These are phyloP conservation scores for Ensete glaucum DNA, from an alignment of 176 grass and related monocot genomes.

Conservation along the genomic window DNA sequence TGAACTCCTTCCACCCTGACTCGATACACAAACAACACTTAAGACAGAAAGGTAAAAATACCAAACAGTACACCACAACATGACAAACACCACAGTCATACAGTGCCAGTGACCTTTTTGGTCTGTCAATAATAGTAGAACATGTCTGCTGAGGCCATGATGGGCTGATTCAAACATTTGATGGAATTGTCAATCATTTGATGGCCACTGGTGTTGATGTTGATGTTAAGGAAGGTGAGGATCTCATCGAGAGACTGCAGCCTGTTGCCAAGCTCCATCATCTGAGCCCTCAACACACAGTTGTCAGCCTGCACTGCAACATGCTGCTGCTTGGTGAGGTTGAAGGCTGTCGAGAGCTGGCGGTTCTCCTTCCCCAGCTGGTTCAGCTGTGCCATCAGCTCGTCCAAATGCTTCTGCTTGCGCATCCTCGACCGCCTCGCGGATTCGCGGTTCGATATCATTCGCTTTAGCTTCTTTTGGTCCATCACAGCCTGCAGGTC, in stretches of 20 bases:
- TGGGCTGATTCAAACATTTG: not conserved
- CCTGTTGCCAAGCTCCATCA: slow-evolving; percentile 37
- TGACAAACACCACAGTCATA: too few species aligned
- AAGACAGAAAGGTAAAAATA: too few species aligned
- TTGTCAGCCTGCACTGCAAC: slow-evolving; percentile 33
- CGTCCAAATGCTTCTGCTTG: slow-evolving; percentile 45
- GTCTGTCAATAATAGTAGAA: not conserved
- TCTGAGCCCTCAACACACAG: slow-evolving; percentile 43
- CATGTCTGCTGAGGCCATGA: not conserved
- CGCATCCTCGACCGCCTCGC: slow-evolving; percentile 47
- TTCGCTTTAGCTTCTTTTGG: slow-evolving; percentile 42
- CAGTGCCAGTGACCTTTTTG: too few species aligned
- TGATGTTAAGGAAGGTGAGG: slow-evolving; percentile 6
- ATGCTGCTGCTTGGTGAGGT: slow-evolving; percentile 19
- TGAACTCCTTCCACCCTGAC: too few species aligned
- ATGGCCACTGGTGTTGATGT: not conserved
- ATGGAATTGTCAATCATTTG: not conserved
- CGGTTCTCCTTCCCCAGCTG: slow-evolving; percentile 34
- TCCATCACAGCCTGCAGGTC: slow-evolving; percentile 47
- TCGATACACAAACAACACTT: too few species aligned
- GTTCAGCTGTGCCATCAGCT: slow-evolving; percentile 30
- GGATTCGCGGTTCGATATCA: slow-evolving; percentile 60
- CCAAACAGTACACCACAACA: too few species aligned
- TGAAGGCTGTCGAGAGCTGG: slow-evolving; percentile 29
- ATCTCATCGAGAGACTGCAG: slow-evolving; percentile 36